Base-by-base conservation (phyloP, 805 yeast species). In the Yarrowia sp. region DNA sequence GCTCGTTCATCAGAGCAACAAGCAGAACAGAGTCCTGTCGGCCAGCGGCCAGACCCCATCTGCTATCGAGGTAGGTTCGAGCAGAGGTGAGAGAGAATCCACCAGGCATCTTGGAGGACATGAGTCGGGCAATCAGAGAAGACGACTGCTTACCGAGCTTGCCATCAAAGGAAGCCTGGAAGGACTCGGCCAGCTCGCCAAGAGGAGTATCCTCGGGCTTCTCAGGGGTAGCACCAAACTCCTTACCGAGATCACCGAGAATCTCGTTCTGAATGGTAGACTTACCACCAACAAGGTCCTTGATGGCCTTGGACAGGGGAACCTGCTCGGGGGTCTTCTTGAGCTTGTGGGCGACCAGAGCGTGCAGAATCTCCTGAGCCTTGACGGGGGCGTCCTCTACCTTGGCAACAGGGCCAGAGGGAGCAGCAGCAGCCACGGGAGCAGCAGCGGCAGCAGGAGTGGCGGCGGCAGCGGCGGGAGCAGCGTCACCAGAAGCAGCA, bases 101-200 rank as follows among this genome's bases (percentile, higher is more conserved):
- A 83, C 99, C 99, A 64, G 99, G 98, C 98, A 95, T 95, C 81
- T 95, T 95, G 30, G 98, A 88, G 11, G 98, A 87, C 81, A 92
- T 89, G 74, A 95, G 83, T 79, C 98, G 88, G 68, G 96, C 90
- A 68, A 93, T 82, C 72, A 95, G 83, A 30, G 97, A 88, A 40
- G 92, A 79, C 1, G 98, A 88, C 73, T 92, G 96, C 78, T 95
- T 95, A 76, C 99, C 99, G 70, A 95, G 84, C 69, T 85, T 83
- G 70, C 98, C 98, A 69, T 80, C 75, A 81, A 91, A 95, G 28
- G 92, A 81, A 69, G 91, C 97, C 80, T 93, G 97, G 85, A 95
- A 90, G 72, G 85, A 87, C 74, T 91, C 98, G 56, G 98, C 98
- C 76, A 95, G 85, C 78, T 95, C 99, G 74, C 85, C 89, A 71